Conservation (phyloP, 1,284 basidiomycete genomes). For the Neolentinus lepideus region DNA sequence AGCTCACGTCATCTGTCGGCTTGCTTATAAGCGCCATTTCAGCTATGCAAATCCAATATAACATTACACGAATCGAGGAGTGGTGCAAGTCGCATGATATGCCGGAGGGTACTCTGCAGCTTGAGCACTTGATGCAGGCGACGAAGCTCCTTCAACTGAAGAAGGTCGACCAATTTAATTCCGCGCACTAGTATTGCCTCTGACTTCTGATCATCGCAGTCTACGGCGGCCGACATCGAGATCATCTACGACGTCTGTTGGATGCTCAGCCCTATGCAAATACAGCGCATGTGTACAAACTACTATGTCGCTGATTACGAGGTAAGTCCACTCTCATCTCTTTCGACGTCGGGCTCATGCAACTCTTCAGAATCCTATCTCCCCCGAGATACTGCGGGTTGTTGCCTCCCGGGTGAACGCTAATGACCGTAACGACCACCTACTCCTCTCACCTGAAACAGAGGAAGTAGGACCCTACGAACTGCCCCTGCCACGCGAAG, state of each 20-base stretch:
- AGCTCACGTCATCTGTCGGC: background rate
- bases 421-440: slow-evolving; percentile 92
- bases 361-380: slow-evolving; percentile 78
- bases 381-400: slow-evolving; percentile 93
- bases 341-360: slow-evolving; percentile 2
- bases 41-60: slow-evolving; percentile 99
- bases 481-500: slow-evolving; percentile 79
- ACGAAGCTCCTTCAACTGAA: slow-evolving; percentile 98
- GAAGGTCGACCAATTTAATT: slow-evolving; percentile 56
- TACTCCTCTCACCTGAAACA: slow-evolving; percentile 89
- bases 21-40: slow-evolving; percentile 1
- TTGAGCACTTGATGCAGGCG: slow-evolving; percentile 99
- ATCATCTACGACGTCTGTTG: slow-evolving; percentile 99
- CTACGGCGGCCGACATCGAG: slow-evolving; percentile 90
- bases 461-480: slow-evolving; percentile 95
- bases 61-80: slow-evolving; percentile 96
- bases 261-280: slow-evolving; percentile 99
- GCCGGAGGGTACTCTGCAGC: slow-evolving; percentile 96
- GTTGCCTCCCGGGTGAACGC: slow-evolving; percentile 91
- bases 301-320: slow-evolving; percentile 99
- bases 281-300: slow-evolving; percentile 97
- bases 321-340: slow-evolving; percentile 33
- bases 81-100: slow-evolving; percentile 98
- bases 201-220: slow-evolving; percentile 36
- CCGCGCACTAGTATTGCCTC: slow-evolving; percentile 1